Conservation (phyloP, 768 basidiomycete genomes). For the Suillus occidentalis region DNA sequence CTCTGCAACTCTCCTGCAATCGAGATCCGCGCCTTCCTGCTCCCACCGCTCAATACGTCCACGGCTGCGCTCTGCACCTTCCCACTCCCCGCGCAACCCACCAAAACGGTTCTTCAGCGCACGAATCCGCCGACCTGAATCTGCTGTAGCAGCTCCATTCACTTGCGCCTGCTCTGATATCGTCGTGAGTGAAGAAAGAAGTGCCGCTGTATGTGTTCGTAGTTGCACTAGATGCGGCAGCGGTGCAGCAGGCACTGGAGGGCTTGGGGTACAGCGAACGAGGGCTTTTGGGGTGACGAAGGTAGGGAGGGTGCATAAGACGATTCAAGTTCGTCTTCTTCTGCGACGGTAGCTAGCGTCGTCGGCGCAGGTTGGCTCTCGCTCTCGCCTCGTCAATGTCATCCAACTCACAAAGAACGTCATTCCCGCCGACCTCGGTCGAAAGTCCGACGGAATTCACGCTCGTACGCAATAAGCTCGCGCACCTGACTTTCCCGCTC, state of each 20-base stretch:
- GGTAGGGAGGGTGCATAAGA: conserved; percentile 40
- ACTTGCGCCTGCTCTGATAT: conserved; percentile 90
- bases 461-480: conserved; percentile 73
- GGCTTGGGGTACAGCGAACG: conserved; percentile 53
- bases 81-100: conserved; percentile 80
- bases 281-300: conserved; percentile 53
- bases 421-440: conserved; percentile 74
- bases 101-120: conserved; percentile 82
- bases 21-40: conserved; percentile 47
- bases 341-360: conserved; percentile 37
- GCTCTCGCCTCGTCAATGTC: conserved; percentile 48
- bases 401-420: conserved; percentile 69
- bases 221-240: conserved; percentile 53
- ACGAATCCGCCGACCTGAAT: conserved; percentile 84
- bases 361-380: conserved; percentile 30
- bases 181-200: conserved; percentile 71
- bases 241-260: conserved; percentile 16
- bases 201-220: conserved; percentile 70
- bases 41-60: conserved; percentile 81
- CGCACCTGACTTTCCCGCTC: conserved; percentile 83
- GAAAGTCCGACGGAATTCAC: conserved; percentile 78
- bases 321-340: conserved; percentile 38
- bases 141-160: conserved; percentile 80
- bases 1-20: conserved; percentile 51
- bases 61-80: conserved; percentile 81